These are phyloP conservation scores for Sungouiozyma intestinalis DNA, from an alignment of 805 yeast genomes.

Conservation along the genomic window DNA sequence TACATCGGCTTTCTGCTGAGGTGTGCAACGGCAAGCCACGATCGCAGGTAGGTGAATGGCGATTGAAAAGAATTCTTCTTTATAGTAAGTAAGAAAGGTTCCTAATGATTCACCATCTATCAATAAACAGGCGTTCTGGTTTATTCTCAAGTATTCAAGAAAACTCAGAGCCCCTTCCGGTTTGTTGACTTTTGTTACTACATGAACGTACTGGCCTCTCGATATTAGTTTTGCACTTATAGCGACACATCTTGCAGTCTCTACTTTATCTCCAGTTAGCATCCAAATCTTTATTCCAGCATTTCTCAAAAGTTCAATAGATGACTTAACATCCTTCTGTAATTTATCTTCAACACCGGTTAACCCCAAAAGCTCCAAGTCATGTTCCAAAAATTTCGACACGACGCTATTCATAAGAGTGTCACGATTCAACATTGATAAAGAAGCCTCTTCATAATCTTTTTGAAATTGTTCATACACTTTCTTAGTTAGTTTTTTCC, in stretches of 20 bases:
- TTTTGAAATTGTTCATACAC: constrained; percentile 52
- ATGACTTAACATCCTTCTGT: constrained; percentile 83
- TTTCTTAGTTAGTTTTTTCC: constrained; percentile 52
- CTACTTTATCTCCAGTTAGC: constrained; percentile 98
- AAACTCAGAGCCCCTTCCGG: constrained; percentile 62
- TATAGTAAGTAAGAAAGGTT: constrained; percentile 50
- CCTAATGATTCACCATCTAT: constrained; percentile 92
- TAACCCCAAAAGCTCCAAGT: constrained; percentile 76
- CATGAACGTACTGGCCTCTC: constrained; percentile 88
- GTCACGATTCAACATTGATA: constrained; percentile 76
- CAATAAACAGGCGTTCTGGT: constrained; percentile 51
- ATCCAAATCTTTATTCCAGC: constrained; percentile 98
- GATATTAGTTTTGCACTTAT: constrained; percentile 89
- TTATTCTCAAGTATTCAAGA: constrained; percentile 58
- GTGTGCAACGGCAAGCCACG: constrained; percentile 97
- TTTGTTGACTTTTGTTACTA: constrained; percentile 53
- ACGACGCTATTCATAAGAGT: constrained; percentile 59
- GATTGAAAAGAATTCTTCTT: constrained; percentile 63
- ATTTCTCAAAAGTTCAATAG: constrained; percentile 83
- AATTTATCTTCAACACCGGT: constrained; percentile 97
- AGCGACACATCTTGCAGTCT: constrained; percentile 95
- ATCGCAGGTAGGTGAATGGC: constrained; percentile 82
- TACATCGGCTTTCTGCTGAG: constrained; percentile 96
- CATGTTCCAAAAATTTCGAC: constrained; percentile 60
- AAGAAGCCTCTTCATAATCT: constrained; percentile 60